A percentile compares a stretch with the other conserved stretches of the same genome.
These are phyloP conservation scores for Epichloe baconii DNA, from an alignment of 2,329 filamentous ascomycete genomes.

Conservation along the genomic window DNA sequence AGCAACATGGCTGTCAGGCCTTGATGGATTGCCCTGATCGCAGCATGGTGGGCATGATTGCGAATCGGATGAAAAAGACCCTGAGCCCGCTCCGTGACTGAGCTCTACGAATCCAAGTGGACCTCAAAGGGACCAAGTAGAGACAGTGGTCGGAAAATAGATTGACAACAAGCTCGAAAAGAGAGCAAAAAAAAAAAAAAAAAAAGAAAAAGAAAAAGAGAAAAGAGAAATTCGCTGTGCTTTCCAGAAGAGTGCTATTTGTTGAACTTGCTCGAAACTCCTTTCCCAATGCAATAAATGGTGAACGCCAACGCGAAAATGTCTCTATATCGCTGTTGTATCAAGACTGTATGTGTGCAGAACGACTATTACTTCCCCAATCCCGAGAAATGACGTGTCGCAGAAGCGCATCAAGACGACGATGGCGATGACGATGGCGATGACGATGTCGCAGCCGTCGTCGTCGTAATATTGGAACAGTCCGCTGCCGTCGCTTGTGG, in stretches of 20 bases:
- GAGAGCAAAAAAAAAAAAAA: slow-evolving; percentile 19
- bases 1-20: not conserved
- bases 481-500: slow-evolving; percentile 35
- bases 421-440: not conserved
- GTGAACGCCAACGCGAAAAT: slow-evolving; percentile 22
- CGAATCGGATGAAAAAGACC: not conserved
- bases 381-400: not conserved
- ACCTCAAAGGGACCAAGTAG: not conserved
- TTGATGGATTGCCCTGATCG: not conserved
- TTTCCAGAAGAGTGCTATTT: slow-evolving; percentile 23
- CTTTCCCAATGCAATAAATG: slow-evolving; percentile 27
- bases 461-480: slow-evolving; percentile 35
- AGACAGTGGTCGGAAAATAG: no score
- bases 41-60: not conserved
- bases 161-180: no score
- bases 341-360: slow-evolving; percentile 12
- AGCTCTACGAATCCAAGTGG: slow-evolving; percentile 9
- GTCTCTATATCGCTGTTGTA: slow-evolving; percentile 26
- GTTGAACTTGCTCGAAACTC: slow-evolving; percentile 24
- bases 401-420: slow-evolving; percentile 18
- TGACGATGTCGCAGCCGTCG: slow-evolving; percentile 7
- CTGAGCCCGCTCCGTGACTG: not conserved
- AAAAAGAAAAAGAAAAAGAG: slow-evolving; percentile 18
- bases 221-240: slow-evolving; percentile 8
- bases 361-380: not conserved